Base-by-base conservation (phyloP, 2,329 filamentous ascomycete genomes). In the Sarocladium oryzae region DNA sequence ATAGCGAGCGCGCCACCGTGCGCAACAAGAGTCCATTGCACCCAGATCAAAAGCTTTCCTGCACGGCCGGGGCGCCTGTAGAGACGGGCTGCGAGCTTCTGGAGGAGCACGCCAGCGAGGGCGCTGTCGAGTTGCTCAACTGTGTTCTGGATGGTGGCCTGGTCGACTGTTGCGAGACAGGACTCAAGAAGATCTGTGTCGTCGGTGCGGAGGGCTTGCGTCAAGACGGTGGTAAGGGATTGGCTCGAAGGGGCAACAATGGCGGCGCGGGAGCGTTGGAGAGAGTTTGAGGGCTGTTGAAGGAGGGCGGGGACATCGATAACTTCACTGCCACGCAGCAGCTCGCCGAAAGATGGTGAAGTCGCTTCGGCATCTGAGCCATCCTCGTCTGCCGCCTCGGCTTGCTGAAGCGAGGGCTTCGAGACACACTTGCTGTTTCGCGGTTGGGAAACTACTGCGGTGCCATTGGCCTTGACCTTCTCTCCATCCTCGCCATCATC, bases 1-100 rank as follows among this genome's bases (percentile, higher is more conserved):
- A 86, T 86, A 10, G 91, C 89, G 49, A 99, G 76, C 50, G 91
- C 91, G 57, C 92, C 93, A 57, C 93, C 93, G 64, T 99, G 93
- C 2, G 88, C 85, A 30, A 96, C 83, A 51, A 96, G 80, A 1
- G 89, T 92, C 89, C 90, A 96, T 69, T 96, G 91, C 38, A 97
- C 87, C 91, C 93, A 99, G 15, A 87, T 82, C 79, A 96, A 91
- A 28, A 99, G 80, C 63, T 85, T 88, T 49, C 91, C 90, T 13
- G 93, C 92, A 51, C 93, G 82, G 3, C 92, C 93, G 1, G 93
- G 93, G 40, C 89, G 83, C 57, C 86, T 82, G 69, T 96, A 86
- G 65, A 99, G 81, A 53, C 91, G 81, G 59, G 95, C 87, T 8
- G 93, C 89, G 49, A 99, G 79, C 67, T 89, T 90, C 61, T 84